phyloP scores from a whole-genome alignment of 2,329 filamentous ascomycete species.

The Phialophora expanda region DNA sequence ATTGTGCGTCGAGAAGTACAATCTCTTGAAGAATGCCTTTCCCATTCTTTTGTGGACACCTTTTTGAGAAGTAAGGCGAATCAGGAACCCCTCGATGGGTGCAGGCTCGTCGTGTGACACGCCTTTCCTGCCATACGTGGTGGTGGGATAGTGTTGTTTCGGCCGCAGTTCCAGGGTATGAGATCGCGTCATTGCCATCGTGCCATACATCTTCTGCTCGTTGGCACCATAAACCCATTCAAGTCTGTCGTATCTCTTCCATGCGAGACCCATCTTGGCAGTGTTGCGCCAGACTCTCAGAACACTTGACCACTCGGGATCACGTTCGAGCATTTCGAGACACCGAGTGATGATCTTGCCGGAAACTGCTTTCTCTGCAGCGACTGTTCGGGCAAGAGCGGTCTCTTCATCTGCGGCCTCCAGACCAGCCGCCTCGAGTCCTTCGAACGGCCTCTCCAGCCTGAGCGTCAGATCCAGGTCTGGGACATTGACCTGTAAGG shows the following conservation, averaged over 20 bases:
- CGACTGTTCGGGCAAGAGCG: constrained; percentile 42
- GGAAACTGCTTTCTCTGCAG: constrained; percentile 62
- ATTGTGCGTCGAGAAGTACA: constrained; percentile 70
- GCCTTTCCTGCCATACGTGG: constrained; percentile 46
- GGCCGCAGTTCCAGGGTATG: constrained; percentile 70
- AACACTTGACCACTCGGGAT: constrained; percentile 65
- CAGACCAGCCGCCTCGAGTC: constrained; percentile 50
- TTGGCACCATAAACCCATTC: constrained; percentile 71
- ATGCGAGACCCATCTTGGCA: constrained; percentile 67
- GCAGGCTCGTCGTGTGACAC: constrained; percentile 60
- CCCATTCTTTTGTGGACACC: constrained; percentile 64
- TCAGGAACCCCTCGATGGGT: constrained; percentile 69
- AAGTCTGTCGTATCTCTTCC: constrained; percentile 71
- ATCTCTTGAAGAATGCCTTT: constrained; percentile 66
- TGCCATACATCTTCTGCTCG: constrained; percentile 71
- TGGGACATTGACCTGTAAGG: constrained; percentile 66
- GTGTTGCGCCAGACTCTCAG: constrained; percentile 63
- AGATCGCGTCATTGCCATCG: constrained; percentile 69
- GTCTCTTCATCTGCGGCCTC: constrained; percentile 51
- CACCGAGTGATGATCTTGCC: constrained; percentile 62
- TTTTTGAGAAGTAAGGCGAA: constrained; percentile 67
- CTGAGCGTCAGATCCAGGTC: constrained; percentile 65
- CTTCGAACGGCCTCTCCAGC: constrained; percentile 65
- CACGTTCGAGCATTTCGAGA: constrained; percentile 62
- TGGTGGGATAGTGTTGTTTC: constrained; percentile 67